Evolutionary conservation across 176 grass and related monocot genomes (phyloP).

Genomic region (Chloris gayana): DNA sequence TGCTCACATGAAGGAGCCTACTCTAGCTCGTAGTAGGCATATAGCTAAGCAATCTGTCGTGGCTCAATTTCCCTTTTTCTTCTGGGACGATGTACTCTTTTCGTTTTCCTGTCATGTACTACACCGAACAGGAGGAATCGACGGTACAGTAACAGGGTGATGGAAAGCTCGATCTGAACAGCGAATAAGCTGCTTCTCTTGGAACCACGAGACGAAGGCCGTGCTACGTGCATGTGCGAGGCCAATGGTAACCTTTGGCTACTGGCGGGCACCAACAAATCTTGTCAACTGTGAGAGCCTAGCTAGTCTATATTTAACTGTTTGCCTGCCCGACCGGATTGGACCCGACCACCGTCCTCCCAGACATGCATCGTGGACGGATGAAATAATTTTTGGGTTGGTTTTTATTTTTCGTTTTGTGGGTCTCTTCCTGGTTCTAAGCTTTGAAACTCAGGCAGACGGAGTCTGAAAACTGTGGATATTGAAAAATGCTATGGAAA

Average conservation of each 20-base stretch:
- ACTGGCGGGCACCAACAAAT: conserved; percentile 21
- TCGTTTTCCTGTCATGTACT: conserved; percentile 11
- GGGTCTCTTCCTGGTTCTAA: not conserved
- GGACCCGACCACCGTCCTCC: conserved; percentile 30
- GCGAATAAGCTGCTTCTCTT: not conserved
- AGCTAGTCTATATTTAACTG: conserved; percentile 29
- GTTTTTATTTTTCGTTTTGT: not conserved
- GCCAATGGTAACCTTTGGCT: not conserved
- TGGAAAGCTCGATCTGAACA: conserved; percentile 3
- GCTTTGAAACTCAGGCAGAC: not conserved
- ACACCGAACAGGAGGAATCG: conserved; percentile 29
- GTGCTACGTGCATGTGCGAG: not conserved
- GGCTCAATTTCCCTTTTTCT: not conserved
- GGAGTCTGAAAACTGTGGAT: not conserved
- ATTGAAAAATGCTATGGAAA: not conserved
- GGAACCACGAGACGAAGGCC: not conserved
- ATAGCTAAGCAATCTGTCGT: conserved; percentile 13
- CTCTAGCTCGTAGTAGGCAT: not conserved
- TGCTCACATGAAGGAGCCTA: not conserved
- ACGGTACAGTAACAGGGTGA: conserved; percentile 29
- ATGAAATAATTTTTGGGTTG: not conserved
- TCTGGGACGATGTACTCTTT: not conserved
- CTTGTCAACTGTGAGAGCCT: conserved; percentile 38
- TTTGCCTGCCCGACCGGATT: conserved; percentile 42
- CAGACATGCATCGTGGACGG: not conserved